These are phyloP conservation scores for Pueraria montana DNA, from an alignment of 306 rosid genomes.

Conservation along the genomic window DNA sequence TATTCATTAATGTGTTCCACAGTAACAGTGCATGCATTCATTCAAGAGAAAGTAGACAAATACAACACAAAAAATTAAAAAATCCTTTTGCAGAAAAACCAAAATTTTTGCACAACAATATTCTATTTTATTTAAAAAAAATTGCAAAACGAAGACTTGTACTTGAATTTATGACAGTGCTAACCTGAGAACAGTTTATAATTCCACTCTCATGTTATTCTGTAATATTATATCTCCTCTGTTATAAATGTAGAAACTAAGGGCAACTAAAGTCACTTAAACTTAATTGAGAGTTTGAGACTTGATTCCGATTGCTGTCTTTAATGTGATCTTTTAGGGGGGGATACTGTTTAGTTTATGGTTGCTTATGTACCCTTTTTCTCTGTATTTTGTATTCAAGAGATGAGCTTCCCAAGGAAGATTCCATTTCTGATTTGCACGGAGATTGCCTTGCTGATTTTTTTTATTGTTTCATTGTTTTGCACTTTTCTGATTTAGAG, in stretches of 20 bases:
- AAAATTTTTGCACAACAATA: neutral
- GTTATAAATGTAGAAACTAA: slow-evolving; percentile 6
- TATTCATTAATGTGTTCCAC: slow-evolving; percentile 22
- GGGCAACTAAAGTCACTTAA: slow-evolving; percentile 1
- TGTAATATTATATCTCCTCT: neutral
- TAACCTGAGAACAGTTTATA: slow-evolving; percentile 5
- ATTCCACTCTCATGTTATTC: neutral
- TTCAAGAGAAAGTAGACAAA: slow-evolving; percentile 21
- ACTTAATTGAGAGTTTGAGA: neutral
- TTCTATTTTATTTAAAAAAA: neutral
- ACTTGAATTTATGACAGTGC: neutral
- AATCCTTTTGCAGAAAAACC: slow-evolving; percentile 17
- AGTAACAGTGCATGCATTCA: slow-evolving; percentile 3
- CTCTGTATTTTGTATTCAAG: neutral
- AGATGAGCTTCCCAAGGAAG: neutral
- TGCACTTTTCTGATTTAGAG: slow-evolving; percentile 1
- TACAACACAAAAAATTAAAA: neutral
- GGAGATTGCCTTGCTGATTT: neutral
- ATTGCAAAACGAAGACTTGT: neutral
- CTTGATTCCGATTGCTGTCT: neutral
- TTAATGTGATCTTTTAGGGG: neutral
- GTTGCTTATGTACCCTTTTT: neutral
- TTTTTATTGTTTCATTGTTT: neutral
- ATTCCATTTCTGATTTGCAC: neutral
- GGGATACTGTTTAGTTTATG: neutral